Evolutionary conservation across 768 basidiomycete genomes (phyloP), one percentile per base, ranked within the genome.

Genomic region (Stropharia rugosoannulata): DNA sequence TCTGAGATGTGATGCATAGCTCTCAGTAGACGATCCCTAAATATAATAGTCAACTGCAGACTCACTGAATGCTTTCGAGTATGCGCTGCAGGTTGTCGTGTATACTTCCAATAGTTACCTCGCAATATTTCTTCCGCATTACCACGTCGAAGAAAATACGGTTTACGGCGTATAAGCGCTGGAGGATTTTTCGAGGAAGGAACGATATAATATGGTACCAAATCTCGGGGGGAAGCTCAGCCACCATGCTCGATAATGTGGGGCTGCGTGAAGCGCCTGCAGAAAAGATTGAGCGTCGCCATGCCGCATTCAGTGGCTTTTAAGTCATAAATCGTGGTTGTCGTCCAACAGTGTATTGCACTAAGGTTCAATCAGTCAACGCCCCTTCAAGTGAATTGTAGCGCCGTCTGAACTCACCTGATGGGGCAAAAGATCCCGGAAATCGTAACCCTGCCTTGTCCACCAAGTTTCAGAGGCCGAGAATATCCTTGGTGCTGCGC

Each of bases 171-270:
- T 52, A 58, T 13, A 62, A 49, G 4, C 45, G 46, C 22, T 35
- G 35, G 7, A 65, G 49, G 10, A 18, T 18, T 4, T 46, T 27
- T 9, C 39, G 16, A n/a, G 59, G 56, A 35, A 62, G 38, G 39
- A 48, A 62, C 11, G 37, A 38, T 36, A 58, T 57, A 32, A 65
- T 59, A n/a, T 54, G 42, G 5, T 49, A 32, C 64, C 64, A 65
- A 45, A 65, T 51, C 49, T 65, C 64, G 13, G 55, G 52, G 13
- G 63, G 61, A 10, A 60, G 50, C 35, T 18, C 27, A 22, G 5
- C 10, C 52, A 53, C 45, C 8, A 29, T 29, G 3, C 7, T 29
- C 27, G 27, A 29, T 7, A 29, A 7, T 29, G 27, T 29, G 27
- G 7, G 7, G 27, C 27, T 29, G 27, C 7, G 7, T 29, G 7